Percentiles rank a stretch among this genome's conserved stretches.
Conservation (phyloP, 805 yeast species). For the Candida wancherniae region DNA sequence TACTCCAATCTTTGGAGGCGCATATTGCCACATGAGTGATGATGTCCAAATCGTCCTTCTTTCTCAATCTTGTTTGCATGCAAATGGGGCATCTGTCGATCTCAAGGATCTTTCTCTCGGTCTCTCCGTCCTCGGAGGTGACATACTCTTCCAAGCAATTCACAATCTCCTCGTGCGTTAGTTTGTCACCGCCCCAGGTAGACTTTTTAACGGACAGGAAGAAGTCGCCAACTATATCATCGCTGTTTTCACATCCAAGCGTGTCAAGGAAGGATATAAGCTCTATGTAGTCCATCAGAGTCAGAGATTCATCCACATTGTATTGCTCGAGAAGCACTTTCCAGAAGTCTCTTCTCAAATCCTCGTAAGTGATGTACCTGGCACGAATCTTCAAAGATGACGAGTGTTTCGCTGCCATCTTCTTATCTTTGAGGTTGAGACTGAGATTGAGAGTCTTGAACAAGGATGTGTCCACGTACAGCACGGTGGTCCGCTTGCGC, state of each 20-base stretch:
- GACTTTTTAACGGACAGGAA: slow-evolving; percentile 42
- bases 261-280: slow-evolving; percentile 60
- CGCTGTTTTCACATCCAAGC: slow-evolving; percentile 49
- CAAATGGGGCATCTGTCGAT: slow-evolving; percentile 81
- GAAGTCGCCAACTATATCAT: slow-evolving; percentile 51
- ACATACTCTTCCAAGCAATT: slow-evolving; percentile 44
- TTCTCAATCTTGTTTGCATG: slow-evolving; percentile 50
- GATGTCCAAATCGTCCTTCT: slow-evolving; percentile 58
- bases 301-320: slow-evolving; percentile 33
- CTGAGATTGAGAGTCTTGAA: slow-evolving; percentile 39
- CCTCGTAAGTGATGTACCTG: slow-evolving; percentile 61
- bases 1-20: slow-evolving; percentile 70
- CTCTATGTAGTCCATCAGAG: slow-evolving; percentile 51
- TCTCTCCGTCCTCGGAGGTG: slow-evolving; percentile 12
- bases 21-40: slow-evolving; percentile 88
- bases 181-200: slow-evolving; percentile 51
- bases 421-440: slow-evolving; percentile 26
- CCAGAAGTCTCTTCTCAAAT: slow-evolving; percentile 69
- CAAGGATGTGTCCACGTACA: slow-evolving; percentile 35
- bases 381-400: slow-evolving; percentile 59
- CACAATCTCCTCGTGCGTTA: slow-evolving; percentile 42
- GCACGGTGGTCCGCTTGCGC: slow-evolving; percentile 26
- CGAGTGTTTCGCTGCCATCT: slow-evolving; percentile 33
- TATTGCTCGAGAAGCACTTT: slow-evolving; percentile 52
- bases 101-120: slow-evolving; percentile 44